phyloP scores from a whole-genome alignment of 306 rosid genomes.

The Vigna angularis region DNA sequence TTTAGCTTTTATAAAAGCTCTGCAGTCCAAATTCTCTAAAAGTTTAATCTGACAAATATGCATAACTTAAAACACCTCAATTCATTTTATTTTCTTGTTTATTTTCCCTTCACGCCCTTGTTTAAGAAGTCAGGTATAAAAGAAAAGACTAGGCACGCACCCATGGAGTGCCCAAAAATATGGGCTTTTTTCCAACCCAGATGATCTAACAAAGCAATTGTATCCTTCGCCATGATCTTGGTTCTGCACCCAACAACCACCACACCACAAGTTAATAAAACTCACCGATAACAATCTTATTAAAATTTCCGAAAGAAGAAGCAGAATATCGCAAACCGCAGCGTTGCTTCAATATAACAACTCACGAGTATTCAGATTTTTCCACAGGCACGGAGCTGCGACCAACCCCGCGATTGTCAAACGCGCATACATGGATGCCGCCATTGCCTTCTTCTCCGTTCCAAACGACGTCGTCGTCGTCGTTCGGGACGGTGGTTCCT shows the following conservation, averaged over 20 bases:
- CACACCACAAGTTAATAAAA: conserved; percentile 17
- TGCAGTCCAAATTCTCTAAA: background rate
- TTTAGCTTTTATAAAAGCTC: background rate
- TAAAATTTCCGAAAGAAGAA: background rate
- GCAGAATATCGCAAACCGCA: background rate
- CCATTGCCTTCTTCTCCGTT: conserved; percentile 50
- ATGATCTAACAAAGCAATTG: conserved; percentile 82
- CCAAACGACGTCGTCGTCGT: conserved; percentile 45
- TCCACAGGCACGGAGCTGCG: conserved; percentile 73
- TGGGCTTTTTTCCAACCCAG: conserved; percentile 93
- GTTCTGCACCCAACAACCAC: conserved; percentile 73
- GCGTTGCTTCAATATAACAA: conserved; percentile 2
- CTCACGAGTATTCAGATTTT: conserved; percentile 86
- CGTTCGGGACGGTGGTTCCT: conserved; percentile 64
- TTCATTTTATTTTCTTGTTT: background rate
- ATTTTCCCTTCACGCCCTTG: background rate
- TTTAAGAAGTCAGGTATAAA: background rate
- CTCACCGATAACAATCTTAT: background rate
- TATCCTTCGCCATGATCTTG: conserved; percentile 86
- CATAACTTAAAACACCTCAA: background rate
- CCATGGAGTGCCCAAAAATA: conserved; percentile 97
- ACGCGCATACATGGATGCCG: conserved; percentile 84
- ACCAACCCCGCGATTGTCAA: conserved; percentile 96
- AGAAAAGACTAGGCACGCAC: conserved; percentile 50
- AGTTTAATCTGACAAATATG: background rate